Percentiles rank a stretch among this genome's conserved stretches.
Conservation (phyloP, 1,284 basidiomycete species). For the Ganoderma resinaceum region DNA sequence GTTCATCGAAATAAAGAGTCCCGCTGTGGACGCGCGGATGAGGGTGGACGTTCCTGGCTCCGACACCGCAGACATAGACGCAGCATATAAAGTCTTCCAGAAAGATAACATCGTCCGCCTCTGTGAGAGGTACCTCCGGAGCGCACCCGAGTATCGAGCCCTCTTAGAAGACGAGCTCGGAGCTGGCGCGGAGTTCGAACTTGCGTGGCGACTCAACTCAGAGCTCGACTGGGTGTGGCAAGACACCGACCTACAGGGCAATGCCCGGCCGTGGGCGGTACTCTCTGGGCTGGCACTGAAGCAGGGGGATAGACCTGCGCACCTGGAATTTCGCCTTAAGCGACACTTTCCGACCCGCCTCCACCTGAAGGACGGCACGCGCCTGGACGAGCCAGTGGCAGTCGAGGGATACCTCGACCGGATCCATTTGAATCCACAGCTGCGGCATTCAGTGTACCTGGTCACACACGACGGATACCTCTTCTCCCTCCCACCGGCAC, state of each 20-base stretch:
- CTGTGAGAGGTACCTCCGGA: conserved; percentile 59
- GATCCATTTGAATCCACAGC: conserved; percentile 67
- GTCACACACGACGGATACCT: conserved; percentile 77
- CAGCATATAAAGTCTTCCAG: conserved; percentile 57
- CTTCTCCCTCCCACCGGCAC: conserved; percentile 61
- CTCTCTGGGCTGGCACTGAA: conserved; percentile 76
- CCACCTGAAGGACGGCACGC: conserved; percentile 59
- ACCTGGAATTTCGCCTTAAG: conserved; percentile 76
- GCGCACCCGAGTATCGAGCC: conserved; percentile 66
- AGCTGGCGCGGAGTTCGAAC: conserved; percentile 66
- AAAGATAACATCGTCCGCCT: conserved; percentile 65
- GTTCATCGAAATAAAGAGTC: conserved; percentile 53
- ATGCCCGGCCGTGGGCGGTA: conserved; percentile 72
- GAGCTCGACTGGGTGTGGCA: conserved; percentile 86
- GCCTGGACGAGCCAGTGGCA: conserved; percentile 72
- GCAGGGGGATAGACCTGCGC: conserved; percentile 58
- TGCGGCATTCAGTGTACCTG: conserved; percentile 72
- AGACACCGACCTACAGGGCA: conserved; percentile 66
- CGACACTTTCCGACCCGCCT: conserved; percentile 69
- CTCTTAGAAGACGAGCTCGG: conserved; percentile 61
- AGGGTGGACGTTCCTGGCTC: conserved; percentile 67
- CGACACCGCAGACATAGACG: conserved; percentile 43
- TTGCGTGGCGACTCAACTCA: conserved; percentile 79
- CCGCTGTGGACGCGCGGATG: conserved; percentile 62
- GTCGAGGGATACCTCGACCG: conserved; percentile 85